These are phyloP conservation scores for Fusarium poae DNA, from an alignment of 2,329 filamentous ascomycete species.

Conservation along the genomic window DNA sequence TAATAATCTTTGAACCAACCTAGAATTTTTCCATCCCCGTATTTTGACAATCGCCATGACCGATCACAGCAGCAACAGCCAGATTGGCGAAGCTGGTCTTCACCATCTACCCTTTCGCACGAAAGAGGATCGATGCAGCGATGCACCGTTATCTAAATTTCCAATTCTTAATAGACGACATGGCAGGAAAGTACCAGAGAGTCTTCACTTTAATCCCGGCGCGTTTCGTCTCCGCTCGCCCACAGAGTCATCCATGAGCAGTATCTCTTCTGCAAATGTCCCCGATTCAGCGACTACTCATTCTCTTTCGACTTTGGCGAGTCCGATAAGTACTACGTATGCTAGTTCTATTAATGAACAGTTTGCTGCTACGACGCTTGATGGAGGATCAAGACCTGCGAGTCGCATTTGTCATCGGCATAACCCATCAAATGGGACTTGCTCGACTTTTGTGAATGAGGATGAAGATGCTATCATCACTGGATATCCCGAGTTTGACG, in stretches of 20 bases:
- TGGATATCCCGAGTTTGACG: conserved; percentile 48
- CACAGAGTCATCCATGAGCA: conserved; percentile 56
- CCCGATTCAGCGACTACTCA: conserved; percentile 57
- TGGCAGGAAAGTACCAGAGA: conserved; percentile 50
- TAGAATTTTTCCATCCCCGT: conserved; percentile 12
- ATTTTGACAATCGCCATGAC: conserved; percentile 32
- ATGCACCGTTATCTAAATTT: conserved; percentile 34
- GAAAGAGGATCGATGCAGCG: conserved; percentile 37
- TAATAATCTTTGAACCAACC: not conserved
- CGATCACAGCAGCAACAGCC: conserved; percentile 22
- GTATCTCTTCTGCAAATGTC: conserved; percentile 54
- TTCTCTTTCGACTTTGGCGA: conserved; percentile 54
- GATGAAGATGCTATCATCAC: conserved; percentile 49
- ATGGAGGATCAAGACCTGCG: conserved; percentile 42
- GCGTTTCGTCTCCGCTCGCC: conserved; percentile 53
- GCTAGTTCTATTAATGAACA: conserved; percentile 53
- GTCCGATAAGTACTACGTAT: conserved; percentile 55
- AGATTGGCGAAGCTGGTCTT: conserved; percentile 42
- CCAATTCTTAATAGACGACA: conserved; percentile 23
- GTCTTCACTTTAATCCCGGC: conserved; percentile 48
- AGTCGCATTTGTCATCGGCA: conserved; percentile 53
- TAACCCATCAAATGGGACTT: conserved; percentile 53
- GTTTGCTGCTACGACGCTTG: conserved; percentile 47
- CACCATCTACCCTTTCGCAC: conserved; percentile 47
- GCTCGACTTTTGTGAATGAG: conserved; percentile 57